phyloP scores from a whole-genome alignment of 108 stramenopile species.

The Nitzschia sp. region DNA sequence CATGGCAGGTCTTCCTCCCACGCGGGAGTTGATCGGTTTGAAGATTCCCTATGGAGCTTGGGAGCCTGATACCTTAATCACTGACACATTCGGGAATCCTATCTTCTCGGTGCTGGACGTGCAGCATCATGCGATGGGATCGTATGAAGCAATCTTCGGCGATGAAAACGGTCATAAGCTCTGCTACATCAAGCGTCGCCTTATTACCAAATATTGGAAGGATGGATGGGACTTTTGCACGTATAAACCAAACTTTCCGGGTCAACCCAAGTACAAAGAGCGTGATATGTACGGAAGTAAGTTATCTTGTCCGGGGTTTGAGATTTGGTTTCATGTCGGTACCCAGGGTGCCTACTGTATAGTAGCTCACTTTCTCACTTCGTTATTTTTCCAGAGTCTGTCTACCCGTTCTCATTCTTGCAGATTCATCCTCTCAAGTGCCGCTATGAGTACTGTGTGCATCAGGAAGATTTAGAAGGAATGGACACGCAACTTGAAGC shows the following conservation, averaged over 20 bases:
- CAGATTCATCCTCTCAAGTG: conserved; percentile 33
- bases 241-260: conserved; percentile 43
- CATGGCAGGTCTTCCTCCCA: conserved; percentile 44
- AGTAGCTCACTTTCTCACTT: neutral
- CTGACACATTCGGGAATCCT: conserved; percentile 43
- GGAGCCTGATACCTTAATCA: conserved; percentile 52
- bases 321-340: neutral
- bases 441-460: conserved; percentile 31
- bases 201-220: conserved; percentile 38
- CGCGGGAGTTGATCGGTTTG: conserved; percentile 35
- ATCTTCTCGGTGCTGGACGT: conserved; percentile 47
- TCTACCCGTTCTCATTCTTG: conserved; percentile 47
- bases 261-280: conserved; percentile 41
- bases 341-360: too few relatives aligned
- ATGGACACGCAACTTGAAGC: conserved; percentile 29
- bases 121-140: conserved; percentile 38
- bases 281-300: conserved; percentile 42
- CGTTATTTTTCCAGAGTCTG: conserved; percentile 20
- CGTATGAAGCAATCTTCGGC: conserved; percentile 51
- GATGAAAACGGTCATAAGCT: conserved; percentile 48
- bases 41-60: conserved; percentile 45
- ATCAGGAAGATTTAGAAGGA: conserved; percentile 29
- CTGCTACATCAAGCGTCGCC: conserved; percentile 41
- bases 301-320: neutral
- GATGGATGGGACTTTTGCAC: conserved; percentile 59